Base-by-base conservation (phyloP, 768 basidiomycete species). In the Collybia sp. region DNA sequence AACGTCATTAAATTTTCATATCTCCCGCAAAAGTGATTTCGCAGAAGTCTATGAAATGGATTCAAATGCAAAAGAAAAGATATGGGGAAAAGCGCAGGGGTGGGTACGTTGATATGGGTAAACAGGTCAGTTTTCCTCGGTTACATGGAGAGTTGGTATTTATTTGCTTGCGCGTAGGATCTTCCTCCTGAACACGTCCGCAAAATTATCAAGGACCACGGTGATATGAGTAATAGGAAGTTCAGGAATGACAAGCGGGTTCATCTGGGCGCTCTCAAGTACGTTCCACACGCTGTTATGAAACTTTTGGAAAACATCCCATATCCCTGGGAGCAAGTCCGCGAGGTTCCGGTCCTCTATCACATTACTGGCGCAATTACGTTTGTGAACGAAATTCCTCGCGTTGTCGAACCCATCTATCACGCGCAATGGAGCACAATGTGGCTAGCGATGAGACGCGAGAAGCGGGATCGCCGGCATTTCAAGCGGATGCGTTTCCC, bases 401-500 rank as follows among this genome's bases (percentile, higher is more conserved):
- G 92, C 40, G 82, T 99, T 55, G 88, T 98, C 51, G 96, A 98
- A 64, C 96, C 96, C 5, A 81, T 99, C 9, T 98, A 96, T 66
- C 96, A 99, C 64, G 93, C 96, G 1, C 96, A 98, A 59, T 99
- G 96, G 96, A 94, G 92, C 61, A 89, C 91, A 5, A 99, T 99
- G 96, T 99, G 96, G 96, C 73, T 99, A 39, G 95, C 96, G 10
- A 99, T 99, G 96, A 79, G 96, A 49, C 75, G 96, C 50, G 96
- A 99, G 71, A 99, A 99, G 74, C 82, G 96, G 47, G 96, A 99
- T 64, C 88, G 96, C 62, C 75, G 95, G 48, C 96, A 99, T 66
- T 99, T 99, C 75, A 99, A 99, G 73, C 91, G 96, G 39, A 97
- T 99, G 93, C 84, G 95, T 17, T 99, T 98, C 71, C 96, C 96